Evolutionary conservation across 768 basidiomycete species (phyloP), one percentile per base, ranked within the genome.

Genomic region (Lactarius vividus): DNA sequence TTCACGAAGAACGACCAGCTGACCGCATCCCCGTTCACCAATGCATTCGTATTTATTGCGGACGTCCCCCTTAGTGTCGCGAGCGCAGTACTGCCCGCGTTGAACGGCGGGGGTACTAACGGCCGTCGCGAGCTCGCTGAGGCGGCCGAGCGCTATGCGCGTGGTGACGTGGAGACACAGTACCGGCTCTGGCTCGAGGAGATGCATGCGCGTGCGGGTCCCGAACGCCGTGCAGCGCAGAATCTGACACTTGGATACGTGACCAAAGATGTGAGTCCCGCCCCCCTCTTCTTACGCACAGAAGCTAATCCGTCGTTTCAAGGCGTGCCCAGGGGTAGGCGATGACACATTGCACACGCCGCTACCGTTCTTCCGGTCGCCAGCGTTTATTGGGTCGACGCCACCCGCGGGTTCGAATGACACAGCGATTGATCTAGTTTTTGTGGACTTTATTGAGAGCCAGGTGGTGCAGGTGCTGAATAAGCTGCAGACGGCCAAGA

Each of bases 1-100:
- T 94, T 94, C 77, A 88, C 88, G 37, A 85, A 85, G 74, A 91
- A 93, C 73, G 92, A 94, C 74, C 87, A 92, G 70, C 81, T 93
- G 54, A 89, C 89, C 0, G 83, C 84, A 1, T 86, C 84, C 7
- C 90, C 92, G 0, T 94, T 89, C 72, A 74, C 77, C 0, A 85
- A 92, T 71, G 65, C 78, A 10, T 90, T 91, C 79, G 66, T 83
- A 23, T 92, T 81, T 75, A 81, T 92, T 62, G 76, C 86, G 6
- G 76, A 82, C 52, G 78, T 92, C 40, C 74, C 82, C 0, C 75
- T 83, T 18, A 72, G 76, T 29, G 73, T 83, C 37, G 90, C 87
- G 5, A 81, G 77, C 18, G 73, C 81, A 65, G 82, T 89, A 0
- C 75, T 91, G 3, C 78, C 84, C 0, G 71, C 77, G 13, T 74